Percentiles rank a stretch among this genome's conserved stretches.
Conservation (phyloP, 441 rosid species). For the Daphne laureola region DNA sequence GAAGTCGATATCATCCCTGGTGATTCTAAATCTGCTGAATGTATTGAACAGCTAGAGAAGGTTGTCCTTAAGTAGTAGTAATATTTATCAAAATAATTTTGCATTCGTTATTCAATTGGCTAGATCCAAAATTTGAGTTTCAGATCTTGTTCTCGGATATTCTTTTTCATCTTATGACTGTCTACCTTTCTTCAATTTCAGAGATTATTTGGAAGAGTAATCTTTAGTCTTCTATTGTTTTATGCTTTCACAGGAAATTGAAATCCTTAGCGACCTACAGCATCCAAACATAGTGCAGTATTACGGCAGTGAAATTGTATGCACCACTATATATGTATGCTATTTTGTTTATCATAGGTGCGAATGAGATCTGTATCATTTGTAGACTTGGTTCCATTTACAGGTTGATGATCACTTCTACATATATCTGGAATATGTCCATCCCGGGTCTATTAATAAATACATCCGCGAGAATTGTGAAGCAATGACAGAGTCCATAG, state of each 20-base stretch:
- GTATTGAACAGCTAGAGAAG: constrained; percentile 64
- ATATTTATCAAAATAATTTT: too few relatives aligned
- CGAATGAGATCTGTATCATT: constrained; percentile 11
- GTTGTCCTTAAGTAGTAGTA: constrained; percentile 18
- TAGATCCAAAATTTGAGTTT: too few relatives aligned
- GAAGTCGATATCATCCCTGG: constrained; percentile 71
- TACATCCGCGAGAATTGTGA: constrained; percentile 63
- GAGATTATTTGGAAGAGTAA: too few relatives aligned
- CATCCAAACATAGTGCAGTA: constrained; percentile 78
- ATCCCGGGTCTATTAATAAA: constrained; percentile 74
- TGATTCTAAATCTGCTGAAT: constrained; percentile 61
- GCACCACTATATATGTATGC: constrained; percentile 16
- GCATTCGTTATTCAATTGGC: too few relatives aligned
- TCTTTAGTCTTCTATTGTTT: too few relatives aligned
- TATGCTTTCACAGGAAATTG: constrained; percentile 49
- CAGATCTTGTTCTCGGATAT: too few relatives aligned
- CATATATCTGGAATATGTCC: constrained; percentile 72
- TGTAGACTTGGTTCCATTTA: constrained; percentile 9
- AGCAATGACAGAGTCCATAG: constrained; percentile 64
- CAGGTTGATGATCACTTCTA: constrained; percentile 63
- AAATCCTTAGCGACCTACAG: constrained; percentile 47
- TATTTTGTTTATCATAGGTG: background rate
- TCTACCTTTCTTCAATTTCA: too few relatives aligned
- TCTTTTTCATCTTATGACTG: constrained; percentile 4
- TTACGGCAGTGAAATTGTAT: constrained; percentile 74